phyloP scores from a whole-genome alignment of 257 asterid genomes.

The Rhazya stricta region DNA sequence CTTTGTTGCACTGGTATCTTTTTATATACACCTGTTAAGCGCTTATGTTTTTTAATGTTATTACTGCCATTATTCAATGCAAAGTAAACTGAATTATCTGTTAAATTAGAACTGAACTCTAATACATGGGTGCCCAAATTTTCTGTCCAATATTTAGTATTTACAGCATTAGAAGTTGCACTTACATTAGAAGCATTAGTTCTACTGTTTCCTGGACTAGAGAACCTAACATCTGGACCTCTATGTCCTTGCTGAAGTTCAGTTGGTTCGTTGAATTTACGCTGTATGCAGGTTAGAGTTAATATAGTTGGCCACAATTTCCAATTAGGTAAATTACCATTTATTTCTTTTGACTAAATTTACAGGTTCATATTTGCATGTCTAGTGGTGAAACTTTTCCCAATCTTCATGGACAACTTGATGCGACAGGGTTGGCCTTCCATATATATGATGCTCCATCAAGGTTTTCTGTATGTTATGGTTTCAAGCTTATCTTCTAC shows the following conservation, averaged over 20 bases:
- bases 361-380: conserved; percentile 98
- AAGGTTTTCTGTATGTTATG: conserved; percentile 62
- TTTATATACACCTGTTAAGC: neutral
- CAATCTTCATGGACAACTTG: conserved; percentile 97
- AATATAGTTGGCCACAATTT: neutral
- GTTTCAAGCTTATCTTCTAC: conserved; percentile 8
- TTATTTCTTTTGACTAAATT: neutral
- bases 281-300: neutral
- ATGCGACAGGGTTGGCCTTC: conserved; percentile 84
- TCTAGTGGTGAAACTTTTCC: conserved; percentile 91
- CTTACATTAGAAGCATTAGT: neutral
- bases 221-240: neutral
- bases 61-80: neutral
- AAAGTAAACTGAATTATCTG: neutral
- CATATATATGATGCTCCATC: conserved; percentile 92
- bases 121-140: neutral
- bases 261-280: neutral
- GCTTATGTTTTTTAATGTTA: neutral
- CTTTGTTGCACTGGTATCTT: neutral
- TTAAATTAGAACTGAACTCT: neutral
- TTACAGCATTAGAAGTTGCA: neutral
- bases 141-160: neutral
- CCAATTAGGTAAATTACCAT: neutral
- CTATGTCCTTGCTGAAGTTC: neutral
- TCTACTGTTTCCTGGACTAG: neutral